A percentile compares a stretch with the other conserved stretches of the same genome.
Conservation (phyloP, 257 asterid genomes). For the Solanum tarijense region DNA sequence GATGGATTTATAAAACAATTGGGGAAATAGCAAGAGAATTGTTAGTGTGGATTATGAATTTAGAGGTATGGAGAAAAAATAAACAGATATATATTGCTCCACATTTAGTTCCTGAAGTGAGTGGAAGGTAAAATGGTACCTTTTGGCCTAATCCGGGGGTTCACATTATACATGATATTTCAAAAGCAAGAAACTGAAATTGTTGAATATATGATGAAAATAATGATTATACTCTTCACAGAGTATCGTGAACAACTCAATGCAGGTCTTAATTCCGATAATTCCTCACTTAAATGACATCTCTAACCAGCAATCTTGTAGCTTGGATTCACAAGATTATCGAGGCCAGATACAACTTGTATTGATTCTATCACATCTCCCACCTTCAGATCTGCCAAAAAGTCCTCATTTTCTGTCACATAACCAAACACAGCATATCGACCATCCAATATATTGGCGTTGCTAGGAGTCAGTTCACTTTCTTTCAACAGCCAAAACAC, state of each 20-base stretch:
- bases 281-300: background rate
- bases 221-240: constrained; percentile 3
- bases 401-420: constrained; percentile 69
- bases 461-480: constrained; percentile 97
- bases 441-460: constrained; percentile 92
- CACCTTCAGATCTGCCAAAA: constrained; percentile 87
- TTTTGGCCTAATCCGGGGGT: background rate
- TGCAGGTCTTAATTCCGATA: background rate
- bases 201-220: constrained; percentile 1
- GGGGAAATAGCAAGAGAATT: background rate
- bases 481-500: constrained; percentile 96
- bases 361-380: constrained; percentile 93
- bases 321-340: constrained; percentile 91
- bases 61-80: background rate
- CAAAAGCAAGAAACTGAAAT: background rate
- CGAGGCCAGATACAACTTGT: constrained; percentile 82
- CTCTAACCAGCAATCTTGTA: constrained; percentile 87
- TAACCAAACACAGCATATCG: constrained; percentile 88
- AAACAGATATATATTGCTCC: background rate
- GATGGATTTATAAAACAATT: background rate
- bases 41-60: background rate
- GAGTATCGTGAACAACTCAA: background rate
- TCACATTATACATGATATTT: background rate
- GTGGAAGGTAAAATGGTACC: background rate
- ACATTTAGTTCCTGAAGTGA: background rate